Base-by-base conservation (phyloP, 306 rosid species). In the Coriaria nepalensis region DNA sequence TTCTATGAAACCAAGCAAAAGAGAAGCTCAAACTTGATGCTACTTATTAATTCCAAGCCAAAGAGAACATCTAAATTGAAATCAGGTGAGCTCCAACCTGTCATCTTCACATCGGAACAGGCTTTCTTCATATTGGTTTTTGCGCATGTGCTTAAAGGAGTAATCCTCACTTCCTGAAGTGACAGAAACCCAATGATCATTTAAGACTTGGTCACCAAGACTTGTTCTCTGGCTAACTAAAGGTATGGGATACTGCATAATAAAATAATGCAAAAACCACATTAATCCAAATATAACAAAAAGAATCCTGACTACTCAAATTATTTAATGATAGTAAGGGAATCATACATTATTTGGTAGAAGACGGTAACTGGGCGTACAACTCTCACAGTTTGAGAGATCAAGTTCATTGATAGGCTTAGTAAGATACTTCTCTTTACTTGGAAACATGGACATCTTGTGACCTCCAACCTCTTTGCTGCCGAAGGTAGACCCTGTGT, bases 161-260 rank as follows among this genome's bases (percentile, higher is more conserved):
- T 85, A 90, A 70, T 90, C 98, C 80, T 90, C 98, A 67, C 98
- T 85, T 63, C 98, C 98, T 34, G 98, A 90, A 56, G 98, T 90
- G 64, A 90, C 98, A 52, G 98, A 90, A 40, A 90, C 98, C 98
- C 98, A 90, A 40, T 75, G 80, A 64, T 90, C 98, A 68, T 92
- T 92, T 81, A 92, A 69, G 9, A 92, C 94, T 65, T 78, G 93
- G 48, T 79, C 79, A 53, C 94, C 94, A 68, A 82, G 80, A 47
- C 78, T 87, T 56, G 96, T 71, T 72, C 96, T 83, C 75, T 92
- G 96, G 71, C 94, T 85, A 37, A 77, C 98, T 4, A 46, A 49
- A 54, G 94, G 93, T 65, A 81, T 78, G 47, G 98, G 96, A 78
- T 92, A 92, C 98, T 92, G 87, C 75, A 81, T 7, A 9, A 9